A percentile compares a stretch with the other conserved stretches of the same genome.
Evolutionary conservation across 2,329 filamentous ascomycete species (phyloP).

Genomic region (Colletotrichum sp.): DNA sequence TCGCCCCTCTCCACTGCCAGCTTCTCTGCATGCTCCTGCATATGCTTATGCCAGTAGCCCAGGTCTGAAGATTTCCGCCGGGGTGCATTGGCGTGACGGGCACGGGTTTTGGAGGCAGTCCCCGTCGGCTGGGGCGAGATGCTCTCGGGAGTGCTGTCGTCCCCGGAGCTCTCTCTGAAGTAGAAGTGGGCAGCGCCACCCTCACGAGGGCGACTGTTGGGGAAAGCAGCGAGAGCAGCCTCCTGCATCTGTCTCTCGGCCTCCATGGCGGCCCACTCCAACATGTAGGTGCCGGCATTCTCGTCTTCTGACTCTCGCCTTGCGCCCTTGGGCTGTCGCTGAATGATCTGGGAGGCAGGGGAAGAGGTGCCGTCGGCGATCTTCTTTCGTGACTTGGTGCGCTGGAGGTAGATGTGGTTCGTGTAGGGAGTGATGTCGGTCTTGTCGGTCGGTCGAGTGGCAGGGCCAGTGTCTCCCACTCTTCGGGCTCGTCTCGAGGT

Average conservation of each 20-base stretch:
- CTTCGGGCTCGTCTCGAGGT: slow-evolving; percentile 76
- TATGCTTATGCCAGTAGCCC: slow-evolving; percentile 79
- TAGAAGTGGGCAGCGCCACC: slow-evolving; percentile 76
- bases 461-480: slow-evolving; percentile 66
- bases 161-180: slow-evolving; percentile 67
- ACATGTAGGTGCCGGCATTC: slow-evolving; percentile 75
- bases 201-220: slow-evolving; percentile 72
- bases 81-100: slow-evolving; percentile 28
- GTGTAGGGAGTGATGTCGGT: slow-evolving; percentile 73
- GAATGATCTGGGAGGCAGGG: slow-evolving; percentile 26
- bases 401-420: slow-evolving; percentile 63
- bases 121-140: slow-evolving; percentile 36
- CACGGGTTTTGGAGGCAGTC: slow-evolving; percentile 23
- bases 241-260: slow-evolving; percentile 83
- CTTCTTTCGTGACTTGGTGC: slow-evolving; percentile 44
- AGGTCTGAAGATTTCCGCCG: slow-evolving; percentile 68
- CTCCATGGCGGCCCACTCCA: slow-evolving; percentile 80
- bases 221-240: slow-evolving; percentile 76
- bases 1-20: slow-evolving; percentile 53
- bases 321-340: slow-evolving; percentile 44
- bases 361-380: slow-evolving; percentile 26
- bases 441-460: slow-evolving; percentile 69
- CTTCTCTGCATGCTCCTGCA: slow-evolving; percentile 78
- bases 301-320: slow-evolving; percentile 78
- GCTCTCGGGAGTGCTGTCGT: slow-evolving; percentile 51